Evolutionary conservation across 2,329 filamentous ascomycete genomes (phyloP), one percentile per base, ranked within the genome.

Genomic region (Colletotrichum musae): DNA sequence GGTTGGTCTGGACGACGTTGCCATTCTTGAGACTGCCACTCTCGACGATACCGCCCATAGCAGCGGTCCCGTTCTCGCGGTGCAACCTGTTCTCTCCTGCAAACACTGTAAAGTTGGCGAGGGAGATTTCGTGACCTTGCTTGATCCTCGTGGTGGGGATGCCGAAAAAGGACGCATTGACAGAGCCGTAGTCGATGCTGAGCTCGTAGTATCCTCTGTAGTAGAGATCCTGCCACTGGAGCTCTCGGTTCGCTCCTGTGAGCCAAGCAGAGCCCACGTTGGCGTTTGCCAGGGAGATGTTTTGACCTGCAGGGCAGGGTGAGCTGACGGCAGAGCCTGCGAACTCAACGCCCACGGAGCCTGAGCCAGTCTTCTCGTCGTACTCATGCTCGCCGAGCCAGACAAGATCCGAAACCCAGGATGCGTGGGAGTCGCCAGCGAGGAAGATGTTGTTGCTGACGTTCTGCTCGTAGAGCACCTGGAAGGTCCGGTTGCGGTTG

Each of bases 361-460:
- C 88, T 0, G 77, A 75, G 3, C 89, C 89, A 1, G 87, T 89
- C 4, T 73, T 73, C 5, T 81, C 76, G 74, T 90, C 80, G 76
- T 91, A 91, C 1, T 79, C 76, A 64, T 86, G 80, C 53, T 82
- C 81, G 47, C 84, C 87, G 0, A 89, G 80, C 88, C 88, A 91
- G 54, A 85, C 84, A 1, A 91, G 80, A 70, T 91, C 89, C 12
- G 78, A 79, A 43, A 87, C 88, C 88, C 91, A 93, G 58, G 88
- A 89, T 24, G 87, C 86, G 75, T 94, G 92, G 47, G 85, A 88
- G 76, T 94, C 92, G 13, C 92, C 92, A 0, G 91, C 86, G 26
- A 94, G 86, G 74, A 94, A 89, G 73, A 94, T 88, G 75, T 91
- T 94, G 82, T 94, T 94, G 64, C 82, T 83, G 72, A 94, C 93